phyloP scores from a whole-genome alignment of 345 rosid species.

The Acer negundo region DNA sequence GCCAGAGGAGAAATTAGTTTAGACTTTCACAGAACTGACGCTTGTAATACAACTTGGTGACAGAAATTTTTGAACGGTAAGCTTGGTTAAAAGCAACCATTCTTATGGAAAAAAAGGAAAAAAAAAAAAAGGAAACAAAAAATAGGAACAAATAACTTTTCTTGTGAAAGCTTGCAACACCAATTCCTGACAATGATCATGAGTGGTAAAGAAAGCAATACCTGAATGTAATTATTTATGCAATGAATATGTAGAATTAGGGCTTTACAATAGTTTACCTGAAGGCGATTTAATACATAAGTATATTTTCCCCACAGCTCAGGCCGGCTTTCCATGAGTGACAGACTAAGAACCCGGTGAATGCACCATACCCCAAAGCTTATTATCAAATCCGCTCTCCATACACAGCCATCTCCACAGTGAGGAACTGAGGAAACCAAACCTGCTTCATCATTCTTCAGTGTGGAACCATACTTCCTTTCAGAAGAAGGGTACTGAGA shows the following conservation, averaged over 20 bases:
- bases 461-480: conserved; percentile 30
- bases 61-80: background rate
- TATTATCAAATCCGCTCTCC: conserved; percentile 73
- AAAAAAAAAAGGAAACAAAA: background rate
- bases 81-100: background rate
- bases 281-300: conserved; percentile 91
- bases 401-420: conserved; percentile 93
- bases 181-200: background rate
- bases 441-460: conserved; percentile 35
- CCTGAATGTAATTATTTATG: background rate
- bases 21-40: background rate
- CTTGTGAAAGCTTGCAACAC: background rate
- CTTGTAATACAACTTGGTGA: background rate
- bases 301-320: conserved; percentile 99
- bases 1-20: background rate
- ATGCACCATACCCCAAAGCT: conserved; percentile 99
- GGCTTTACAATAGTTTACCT: conserved; percentile 49
- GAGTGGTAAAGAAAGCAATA: background rate
- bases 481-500: conserved; percentile 36
- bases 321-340: conserved; percentile 96
- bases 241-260: background rate
- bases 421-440: conserved; percentile 72
- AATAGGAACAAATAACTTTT: background rate
- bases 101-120: background rate
- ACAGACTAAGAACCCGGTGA: conserved; percentile 82